Evolutionary conservation across 2,329 filamentous ascomycete species (phyloP), one percentile per base, ranked within the genome.

Genomic region (Colletotrichum acutatum): DNA sequence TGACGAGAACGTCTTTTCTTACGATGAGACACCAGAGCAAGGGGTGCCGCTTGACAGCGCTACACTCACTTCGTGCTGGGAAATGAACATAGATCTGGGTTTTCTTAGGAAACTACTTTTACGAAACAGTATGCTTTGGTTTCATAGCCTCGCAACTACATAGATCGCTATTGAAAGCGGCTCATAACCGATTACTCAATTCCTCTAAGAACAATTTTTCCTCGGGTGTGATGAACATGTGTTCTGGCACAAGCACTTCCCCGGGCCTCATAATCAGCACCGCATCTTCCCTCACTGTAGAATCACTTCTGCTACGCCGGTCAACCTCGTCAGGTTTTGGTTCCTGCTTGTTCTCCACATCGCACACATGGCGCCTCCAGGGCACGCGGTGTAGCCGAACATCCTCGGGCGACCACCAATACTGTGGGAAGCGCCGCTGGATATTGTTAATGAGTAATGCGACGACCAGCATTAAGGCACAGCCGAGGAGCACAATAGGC

Each of bases 391-490:
- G 61, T 5, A 56, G 19, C 52, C 64, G 56, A 0, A 74, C 30
- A 22, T 83, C 79, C 34, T 78, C 80, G 1, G 88, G 84, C 1
- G 89, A 88, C 90, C 90, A 94, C 93, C 93, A 95, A 79, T 93
- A 94, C 2, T 89, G 75, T 0, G 93, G 93, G 74, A 90, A 95
- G 22, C 86, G 85, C 9, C 91, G 85, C 78, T 92, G 89, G 2
- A 94, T 82, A 74, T 95, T 95, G 78, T 94, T 94, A 71, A 94
- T 77, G 6, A 94, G 34, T 62, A 94, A 82, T 0, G 92, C 92
- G 1, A 89, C 86, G 1, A 76, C 82, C 34, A 93, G 82, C 88
- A 95, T 93, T 60, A 95, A 79, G 0, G 80, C 78, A 60, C 86
- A 88, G 4, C 89, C 90, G 26, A 95, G 82, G 49, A 92, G 66